A percentile compares a stretch with the other conserved stretches of the same genome.
phyloP scores from a whole-genome alignment of 108 stramenopile species.

The Mayamaea pseudoterrestris region DNA sequence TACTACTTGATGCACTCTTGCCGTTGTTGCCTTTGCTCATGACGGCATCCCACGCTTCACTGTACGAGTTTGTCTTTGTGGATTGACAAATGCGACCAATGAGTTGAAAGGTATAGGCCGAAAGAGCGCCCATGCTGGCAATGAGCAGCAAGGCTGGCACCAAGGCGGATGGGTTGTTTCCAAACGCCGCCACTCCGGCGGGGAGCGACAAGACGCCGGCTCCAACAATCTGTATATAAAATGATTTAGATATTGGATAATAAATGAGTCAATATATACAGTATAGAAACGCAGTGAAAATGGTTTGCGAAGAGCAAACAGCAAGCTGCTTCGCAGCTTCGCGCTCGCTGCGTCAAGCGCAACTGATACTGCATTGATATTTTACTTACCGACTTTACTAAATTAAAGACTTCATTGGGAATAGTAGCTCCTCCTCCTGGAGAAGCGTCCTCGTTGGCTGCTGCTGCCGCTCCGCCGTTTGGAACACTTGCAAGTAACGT shows the following conservation, averaged over 20 bases:
- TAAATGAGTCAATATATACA: constrained; percentile 29
- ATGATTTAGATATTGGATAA: too few species aligned
- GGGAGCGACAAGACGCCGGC: constrained; percentile 89
- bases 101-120: constrained; percentile 85
- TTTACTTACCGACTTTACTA: constrained; percentile 70
- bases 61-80: constrained; percentile 76
- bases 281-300: constrained; percentile 32
- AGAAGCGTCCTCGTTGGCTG: too few species aligned
- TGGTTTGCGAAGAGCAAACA: constrained; percentile 49
- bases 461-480: too few species aligned
- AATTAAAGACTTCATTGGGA: constrained; percentile 81
- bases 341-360: background rate
- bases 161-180: constrained; percentile 73
- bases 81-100: constrained; percentile 77
- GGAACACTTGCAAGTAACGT: too few species aligned
- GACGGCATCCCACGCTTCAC: constrained; percentile 88
- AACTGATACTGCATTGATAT: constrained; percentile 9
- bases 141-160: constrained; percentile 73
- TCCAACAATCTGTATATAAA: constrained; percentile 77
- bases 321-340: constrained; percentile 23
- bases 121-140: constrained; percentile 64
- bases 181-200: constrained; percentile 90
- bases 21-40: too few species aligned
- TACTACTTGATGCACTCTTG: constrained; percentile 41
- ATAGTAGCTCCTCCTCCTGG: constrained; percentile 26